phyloP scores from a whole-genome alignment of 805 yeast genomes.

The Pichia manshurica region DNA sequence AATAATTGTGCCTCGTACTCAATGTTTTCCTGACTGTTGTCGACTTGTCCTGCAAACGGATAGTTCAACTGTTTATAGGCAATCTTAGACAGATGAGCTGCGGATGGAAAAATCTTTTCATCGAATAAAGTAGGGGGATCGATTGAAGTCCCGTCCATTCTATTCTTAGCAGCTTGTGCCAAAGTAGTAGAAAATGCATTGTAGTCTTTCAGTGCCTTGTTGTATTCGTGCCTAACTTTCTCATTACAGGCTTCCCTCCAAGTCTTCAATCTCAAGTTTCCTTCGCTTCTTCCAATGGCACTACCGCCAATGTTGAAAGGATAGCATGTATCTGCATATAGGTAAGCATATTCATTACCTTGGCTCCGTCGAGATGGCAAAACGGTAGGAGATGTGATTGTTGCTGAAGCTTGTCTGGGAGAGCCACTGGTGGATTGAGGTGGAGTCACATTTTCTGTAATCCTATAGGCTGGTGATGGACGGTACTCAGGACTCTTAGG shows the following conservation, averaged over 20 bases:
- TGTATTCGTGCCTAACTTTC: constrained; percentile 38
- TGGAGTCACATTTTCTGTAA: constrained; percentile 20
- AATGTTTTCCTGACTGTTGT: background rate
- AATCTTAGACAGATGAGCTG: constrained; percentile 18
- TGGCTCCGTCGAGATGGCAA: constrained; percentile 14
- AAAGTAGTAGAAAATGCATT: constrained; percentile 30
- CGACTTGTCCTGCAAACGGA: constrained; percentile 1
- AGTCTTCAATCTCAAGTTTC: constrained; percentile 33
- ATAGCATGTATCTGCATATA: constrained; percentile 35
- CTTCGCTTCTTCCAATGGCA: constrained; percentile 22
- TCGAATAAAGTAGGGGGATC: constrained; percentile 4
- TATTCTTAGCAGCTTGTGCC: constrained; percentile 3
- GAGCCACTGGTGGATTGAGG: constrained; percentile 25
- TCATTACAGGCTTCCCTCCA: constrained; percentile 40
- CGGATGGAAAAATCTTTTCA: constrained; percentile 11
- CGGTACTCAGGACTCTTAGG: constrained; percentile 16
- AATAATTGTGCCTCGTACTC: constrained; percentile 4
- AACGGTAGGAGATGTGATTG: constrained; percentile 18
- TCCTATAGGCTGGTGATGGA: constrained; percentile 1
- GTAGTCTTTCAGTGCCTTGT: constrained; percentile 34
- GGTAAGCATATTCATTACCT: constrained; percentile 21
- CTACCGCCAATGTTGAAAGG: constrained; percentile 26
- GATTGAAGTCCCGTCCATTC: background rate
- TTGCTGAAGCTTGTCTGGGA: constrained; percentile 19
- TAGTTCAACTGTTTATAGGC: constrained; percentile 19